Evolutionary conservation across 257 asterid genomes (phyloP).

Genomic region (Solanum sejunctum): DNA sequence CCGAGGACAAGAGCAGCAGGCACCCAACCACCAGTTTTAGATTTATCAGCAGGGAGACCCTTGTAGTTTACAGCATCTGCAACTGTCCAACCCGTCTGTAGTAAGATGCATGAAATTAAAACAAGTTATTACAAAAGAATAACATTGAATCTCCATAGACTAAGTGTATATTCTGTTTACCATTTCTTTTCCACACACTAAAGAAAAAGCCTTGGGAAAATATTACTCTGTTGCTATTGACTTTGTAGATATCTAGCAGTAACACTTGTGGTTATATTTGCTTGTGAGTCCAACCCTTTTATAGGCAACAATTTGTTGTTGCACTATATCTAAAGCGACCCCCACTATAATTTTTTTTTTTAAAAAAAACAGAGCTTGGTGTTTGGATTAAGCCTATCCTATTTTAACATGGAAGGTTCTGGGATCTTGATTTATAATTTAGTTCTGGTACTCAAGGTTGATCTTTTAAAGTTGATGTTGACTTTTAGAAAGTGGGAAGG

Average conservation of each 20-base stretch:
- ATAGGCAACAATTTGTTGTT: slow-evolving; percentile 25
- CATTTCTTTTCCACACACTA: background rate
- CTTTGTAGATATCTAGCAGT: background rate
- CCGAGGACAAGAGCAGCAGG: slow-evolving; percentile 92
- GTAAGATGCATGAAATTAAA: background rate
- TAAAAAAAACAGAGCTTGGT: slow-evolving; percentile 15
- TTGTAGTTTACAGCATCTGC: slow-evolving; percentile 76
- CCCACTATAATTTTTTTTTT: slow-evolving; percentile 12
- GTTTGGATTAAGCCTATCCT: slow-evolving; percentile 38
- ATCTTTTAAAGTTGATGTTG: background rate
- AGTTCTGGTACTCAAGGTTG: background rate
- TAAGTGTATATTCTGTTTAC: background rate
- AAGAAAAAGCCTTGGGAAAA: background rate
- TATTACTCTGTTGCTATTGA: background rate
- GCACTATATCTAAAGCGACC: slow-evolving; percentile 13
- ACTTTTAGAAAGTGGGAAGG: background rate
- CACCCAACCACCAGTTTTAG: slow-evolving; percentile 87
- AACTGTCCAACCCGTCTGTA: slow-evolving; percentile 28
- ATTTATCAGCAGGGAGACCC: slow-evolving; percentile 62
- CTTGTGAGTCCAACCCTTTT: slow-evolving; percentile 16
- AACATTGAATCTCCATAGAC: background rate
- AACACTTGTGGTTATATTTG: background rate
- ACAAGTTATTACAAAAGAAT: background rate
- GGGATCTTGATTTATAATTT: slow-evolving; percentile 5
- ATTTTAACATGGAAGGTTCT: slow-evolving; percentile 37